Evolutionary conservation across 139 green algal species (phyloP).

Genomic region (Chlorella ohadii): DNA sequence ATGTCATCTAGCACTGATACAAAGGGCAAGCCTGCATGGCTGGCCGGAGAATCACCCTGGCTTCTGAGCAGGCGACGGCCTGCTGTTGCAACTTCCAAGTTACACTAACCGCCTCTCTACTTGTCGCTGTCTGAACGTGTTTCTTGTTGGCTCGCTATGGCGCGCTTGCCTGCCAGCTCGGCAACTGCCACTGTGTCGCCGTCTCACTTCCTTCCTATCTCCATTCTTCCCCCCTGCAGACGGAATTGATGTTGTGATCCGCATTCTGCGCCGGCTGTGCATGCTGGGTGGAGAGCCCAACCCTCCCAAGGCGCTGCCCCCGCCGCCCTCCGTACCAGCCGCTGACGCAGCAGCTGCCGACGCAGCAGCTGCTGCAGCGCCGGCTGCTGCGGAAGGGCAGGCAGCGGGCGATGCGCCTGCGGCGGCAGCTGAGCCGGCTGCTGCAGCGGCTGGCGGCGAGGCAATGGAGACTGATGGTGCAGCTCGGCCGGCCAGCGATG

Average conservation of each 20-base stretch:
- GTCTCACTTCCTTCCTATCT: neutral
- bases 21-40: no score
- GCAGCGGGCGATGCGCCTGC: neutral
- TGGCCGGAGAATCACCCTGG: no score
- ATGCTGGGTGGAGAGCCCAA: constrained; percentile 67
- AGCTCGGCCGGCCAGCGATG: neutral
- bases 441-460: constrained; percentile 19
- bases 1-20: no score
- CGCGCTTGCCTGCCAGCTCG: no score
- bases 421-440: neutral
- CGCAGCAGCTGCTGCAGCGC: neutral
- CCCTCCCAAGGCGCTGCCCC: constrained; percentile 2
- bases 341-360: neutral
- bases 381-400: neutral
- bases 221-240: constrained; percentile 8
- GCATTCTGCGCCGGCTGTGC: constrained; percentile 62
- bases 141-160: no score
- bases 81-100: no score
- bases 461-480: constrained; percentile 23
- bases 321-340: neutral
- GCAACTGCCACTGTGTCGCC: no score
- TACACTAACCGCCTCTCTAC: no score
- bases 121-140: no score
- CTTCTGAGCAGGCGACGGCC: no score
- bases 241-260: constrained; percentile 72